A percentile compares a stretch with the other conserved stretches of the same genome.
phyloP scores from a whole-genome alignment of 441 rosid genomes.

The Corymbia citriodora region DNA sequence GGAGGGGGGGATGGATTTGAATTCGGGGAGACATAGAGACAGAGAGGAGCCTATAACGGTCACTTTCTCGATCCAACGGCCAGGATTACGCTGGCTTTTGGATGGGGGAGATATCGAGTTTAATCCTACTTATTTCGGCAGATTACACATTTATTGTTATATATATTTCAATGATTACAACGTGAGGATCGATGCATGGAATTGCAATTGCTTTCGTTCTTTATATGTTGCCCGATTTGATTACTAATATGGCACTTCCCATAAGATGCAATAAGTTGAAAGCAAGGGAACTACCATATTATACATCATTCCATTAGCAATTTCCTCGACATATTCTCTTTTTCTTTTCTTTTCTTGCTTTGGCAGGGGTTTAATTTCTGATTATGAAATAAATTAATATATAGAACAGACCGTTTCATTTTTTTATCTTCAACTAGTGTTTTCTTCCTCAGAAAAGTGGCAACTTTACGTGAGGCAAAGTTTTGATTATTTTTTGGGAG shows the following conservation, averaged over 20 bases:
- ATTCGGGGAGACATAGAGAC: neutral
- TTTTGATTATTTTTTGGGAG: neutral
- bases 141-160: too few relatives aligned
- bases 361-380: too few relatives aligned
- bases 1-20: neutral
- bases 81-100: neutral
- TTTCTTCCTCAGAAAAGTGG: too few relatives aligned
- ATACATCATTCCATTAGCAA: too few relatives aligned
- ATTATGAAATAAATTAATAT: too few relatives aligned
- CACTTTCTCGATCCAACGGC: conserved; percentile 32
- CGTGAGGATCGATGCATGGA: neutral
- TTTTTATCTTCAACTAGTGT: too few relatives aligned
- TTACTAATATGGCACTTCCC: neutral
- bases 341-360: neutral
- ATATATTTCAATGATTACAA: too few relatives aligned
- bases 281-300: neutral
- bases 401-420: too few relatives aligned
- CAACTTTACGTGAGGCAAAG: neutral
- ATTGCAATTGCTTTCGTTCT: neutral
- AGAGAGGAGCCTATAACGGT: conserved; percentile 31
- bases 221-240: neutral
- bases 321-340: neutral
- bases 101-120: neutral
- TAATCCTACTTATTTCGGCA: neutral
- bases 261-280: rapidly evolving